Percentiles rank a stretch among this genome's conserved stretches.
Conservation (phyloP, 805 yeast genomes). For the Torulaspora maleeae region DNA sequence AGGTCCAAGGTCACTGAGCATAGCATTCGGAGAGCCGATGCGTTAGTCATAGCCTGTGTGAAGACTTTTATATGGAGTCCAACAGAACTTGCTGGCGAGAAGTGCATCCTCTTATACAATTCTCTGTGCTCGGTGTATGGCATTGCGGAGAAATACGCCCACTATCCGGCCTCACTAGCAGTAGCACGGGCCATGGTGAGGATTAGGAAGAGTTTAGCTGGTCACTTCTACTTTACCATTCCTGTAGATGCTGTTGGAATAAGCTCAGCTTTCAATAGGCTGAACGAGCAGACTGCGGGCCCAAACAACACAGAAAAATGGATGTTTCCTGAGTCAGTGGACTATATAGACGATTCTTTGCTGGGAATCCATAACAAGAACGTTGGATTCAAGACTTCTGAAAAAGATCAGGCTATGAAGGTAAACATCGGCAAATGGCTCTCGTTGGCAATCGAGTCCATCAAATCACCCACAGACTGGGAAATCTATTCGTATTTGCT, state of each 20-base stretch:
- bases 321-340: slow-evolving; percentile 56
- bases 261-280: slow-evolving; percentile 52
- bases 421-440: slow-evolving; percentile 53
- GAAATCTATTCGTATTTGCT: slow-evolving; percentile 61
- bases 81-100: slow-evolving; percentile 24
- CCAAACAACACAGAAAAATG: slow-evolving; percentile 39
- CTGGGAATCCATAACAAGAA: slow-evolving; percentile 40
- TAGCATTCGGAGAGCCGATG: slow-evolving; percentile 10
- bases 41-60: slow-evolving; percentile 25
- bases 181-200: slow-evolving; percentile 51
- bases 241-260: slow-evolving; percentile 64
- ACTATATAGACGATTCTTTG: slow-evolving; percentile 44
- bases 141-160: slow-evolving; percentile 35
- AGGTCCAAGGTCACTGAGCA: slow-evolving; percentile 3
- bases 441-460: slow-evolving; percentile 42
- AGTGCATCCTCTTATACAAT: slow-evolving; percentile 28
- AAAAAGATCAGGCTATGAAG: slow-evolving; percentile 16
- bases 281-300: slow-evolving; percentile 18
- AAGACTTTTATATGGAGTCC: slow-evolving; percentile 27
- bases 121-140: slow-evolving; percentile 34
- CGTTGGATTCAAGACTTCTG: slow-evolving; percentile 21
- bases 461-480: slow-evolving; percentile 59
- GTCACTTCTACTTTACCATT: slow-evolving; percentile 44
- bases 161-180: slow-evolving; percentile 41
- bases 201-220: slow-evolving; percentile 46